phyloP scores from a whole-genome alignment of 2,329 filamentous ascomycete genomes.

The Pseudogymnoascus sp. region DNA sequence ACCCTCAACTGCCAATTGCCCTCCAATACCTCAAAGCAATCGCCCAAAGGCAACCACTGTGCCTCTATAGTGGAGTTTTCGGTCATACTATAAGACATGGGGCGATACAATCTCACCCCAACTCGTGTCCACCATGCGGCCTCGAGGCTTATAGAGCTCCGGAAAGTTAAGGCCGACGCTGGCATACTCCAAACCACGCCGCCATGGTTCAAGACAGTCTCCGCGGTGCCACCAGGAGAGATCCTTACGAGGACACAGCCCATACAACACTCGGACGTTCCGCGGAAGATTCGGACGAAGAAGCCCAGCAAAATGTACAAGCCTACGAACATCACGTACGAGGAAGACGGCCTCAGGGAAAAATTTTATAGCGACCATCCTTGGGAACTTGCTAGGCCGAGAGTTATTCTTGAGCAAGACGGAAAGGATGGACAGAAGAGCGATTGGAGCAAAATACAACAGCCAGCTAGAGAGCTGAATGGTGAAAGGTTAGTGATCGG shows the following conservation, averaged over 20 bases:
- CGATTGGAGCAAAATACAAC: conserved; percentile 72
- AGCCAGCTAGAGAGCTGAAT: conserved; percentile 66
- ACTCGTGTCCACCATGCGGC: conserved; percentile 41
- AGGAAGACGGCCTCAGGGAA: conserved; percentile 72
- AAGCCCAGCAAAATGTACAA: conserved; percentile 72
- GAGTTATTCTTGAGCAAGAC: conserved; percentile 75
- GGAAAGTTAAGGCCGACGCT: conserved; percentile 28
- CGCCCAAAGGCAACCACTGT: not conserved
- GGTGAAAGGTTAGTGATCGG: conserved; percentile 64
- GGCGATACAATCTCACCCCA: conserved; percentile 30
- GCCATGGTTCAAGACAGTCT: conserved; percentile 28
- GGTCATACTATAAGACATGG: conserved; percentile 16
- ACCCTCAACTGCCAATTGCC: not conserved
- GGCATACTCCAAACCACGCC: conserved; percentile 12
- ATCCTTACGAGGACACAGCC: conserved; percentile 47
- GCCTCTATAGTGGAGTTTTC: conserved; percentile 1
- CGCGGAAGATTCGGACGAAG: conserved; percentile 32
- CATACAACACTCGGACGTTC: conserved; percentile 34
- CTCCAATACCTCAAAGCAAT: not conserved
- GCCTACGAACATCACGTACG: conserved; percentile 68
- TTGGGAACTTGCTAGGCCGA: conserved; percentile 88
- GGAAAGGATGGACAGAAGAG: conserved; percentile 69
- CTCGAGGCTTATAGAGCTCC: conserved; percentile 36
- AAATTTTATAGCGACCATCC: conserved; percentile 91
- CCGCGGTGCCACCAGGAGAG: conserved; percentile 45